Base-by-base conservation (phyloP, 2,329 filamentous ascomycete genomes). In the Pseudocercospora pini-densiflorae region DNA sequence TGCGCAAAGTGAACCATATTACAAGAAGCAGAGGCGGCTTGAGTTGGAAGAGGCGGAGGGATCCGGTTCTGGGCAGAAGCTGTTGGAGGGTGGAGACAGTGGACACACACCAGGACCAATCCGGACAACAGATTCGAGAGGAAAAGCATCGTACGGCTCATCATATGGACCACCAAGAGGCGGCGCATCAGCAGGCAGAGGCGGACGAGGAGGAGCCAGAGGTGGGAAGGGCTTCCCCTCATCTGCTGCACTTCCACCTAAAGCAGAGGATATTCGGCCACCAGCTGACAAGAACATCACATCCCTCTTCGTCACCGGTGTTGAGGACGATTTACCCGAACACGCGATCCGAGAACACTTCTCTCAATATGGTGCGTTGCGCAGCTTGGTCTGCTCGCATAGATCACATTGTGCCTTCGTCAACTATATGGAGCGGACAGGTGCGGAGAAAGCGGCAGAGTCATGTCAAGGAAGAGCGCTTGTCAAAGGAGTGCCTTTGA, bases 361-460 rank as follows among this genome's bases (percentile, higher is more conserved):
- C 83, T 89, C 92, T 67, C 87, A 88, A 19, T 93, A 94, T 74
- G 95, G 95, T 69, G 92, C 94, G 76, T 90, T 99, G 67, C 92
- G 95, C 74, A 97, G 93, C 27, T 82, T 99, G 16, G 90, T 99
- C 43, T 98, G 95, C 80, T 97, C 94, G 6, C 95, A 99, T 81
- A 93, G 97, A 83, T 94, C 94, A 16, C 95, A 98, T 77, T 98
- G 94, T 78, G 95, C 95, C 1, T 99, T 98, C 77, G 85, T 99
- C 81, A 99, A 99, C 81, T 99, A 93, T 78, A 89, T 93, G 72
- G 92, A 90, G 2, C 87, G 95, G 64, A 89, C 92, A 68, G 90
- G 87, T 0, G 95, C 96, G 0, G 95, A 99, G 80, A 89, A 87
- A 65, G 96, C 96, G 0, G 92, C 95, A 0, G 88, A 88, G 36